Evolutionary conservation across 441 rosid species (phyloP).

Genomic region (Metrosideros polymorpha): DNA sequence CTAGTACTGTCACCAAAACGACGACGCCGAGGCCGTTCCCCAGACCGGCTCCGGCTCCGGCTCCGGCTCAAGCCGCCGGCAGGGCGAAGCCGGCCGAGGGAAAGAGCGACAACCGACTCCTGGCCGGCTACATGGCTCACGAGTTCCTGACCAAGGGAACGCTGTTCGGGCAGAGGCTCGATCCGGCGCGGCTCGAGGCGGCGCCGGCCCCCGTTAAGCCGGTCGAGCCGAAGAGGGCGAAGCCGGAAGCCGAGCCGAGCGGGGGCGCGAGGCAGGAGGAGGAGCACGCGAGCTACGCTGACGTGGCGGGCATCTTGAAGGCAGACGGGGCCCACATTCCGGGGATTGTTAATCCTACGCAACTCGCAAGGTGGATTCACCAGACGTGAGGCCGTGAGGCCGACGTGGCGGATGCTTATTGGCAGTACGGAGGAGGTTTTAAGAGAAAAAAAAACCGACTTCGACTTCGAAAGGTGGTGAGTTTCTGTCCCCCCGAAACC

Average conservation of each 20-base stretch:
- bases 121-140: conserved; percentile 80
- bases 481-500: neutral
- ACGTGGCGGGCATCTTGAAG: conserved; percentile 49
- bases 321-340: conserved; percentile 48
- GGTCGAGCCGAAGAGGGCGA: neutral
- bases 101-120: conserved; percentile 27
- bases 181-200: conserved; percentile 25
- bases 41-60: conserved; percentile 14
- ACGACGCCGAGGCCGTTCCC: neutral
- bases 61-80: conserved; percentile 1
- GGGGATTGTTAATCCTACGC: conserved; percentile 60
- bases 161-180: conserved; percentile 39
- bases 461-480: neutral
- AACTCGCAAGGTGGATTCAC: conserved; percentile 65
- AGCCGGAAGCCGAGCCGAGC: conserved; percentile 14
- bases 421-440: neutral
- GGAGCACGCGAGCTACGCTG: conserved; percentile 8
- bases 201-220: neutral
- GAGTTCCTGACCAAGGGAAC: conserved; percentile 68
- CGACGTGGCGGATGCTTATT: neutral
- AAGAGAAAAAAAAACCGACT: neutral
- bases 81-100: conserved; percentile 14
- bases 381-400: neutral
- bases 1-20: neutral
- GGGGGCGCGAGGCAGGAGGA: neutral